phyloP scores from a whole-genome alignment of 2,329 filamentous ascomycete genomes.

The Trichoderma oligosporum region DNA sequence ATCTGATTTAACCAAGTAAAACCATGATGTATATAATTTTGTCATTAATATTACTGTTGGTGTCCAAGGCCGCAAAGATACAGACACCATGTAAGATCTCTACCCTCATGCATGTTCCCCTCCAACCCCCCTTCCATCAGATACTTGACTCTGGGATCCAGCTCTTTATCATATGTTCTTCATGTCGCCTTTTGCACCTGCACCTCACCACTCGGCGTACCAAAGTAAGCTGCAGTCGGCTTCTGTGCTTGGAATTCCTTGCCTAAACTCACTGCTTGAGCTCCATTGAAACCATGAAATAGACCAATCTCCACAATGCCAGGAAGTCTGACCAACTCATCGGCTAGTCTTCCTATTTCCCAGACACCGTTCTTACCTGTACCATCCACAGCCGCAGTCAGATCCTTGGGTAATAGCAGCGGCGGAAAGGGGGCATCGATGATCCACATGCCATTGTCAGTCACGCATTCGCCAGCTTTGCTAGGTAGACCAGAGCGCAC shows the following conservation, averaged over 20 bases:
- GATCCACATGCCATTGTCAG: constrained; percentile 64
- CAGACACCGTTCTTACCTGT: constrained; percentile 58
- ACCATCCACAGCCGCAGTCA: constrained; percentile 47
- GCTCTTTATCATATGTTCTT: background rate
- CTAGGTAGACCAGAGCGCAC: constrained; percentile 69
- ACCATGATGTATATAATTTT: no score
- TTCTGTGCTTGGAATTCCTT: constrained; percentile 73
- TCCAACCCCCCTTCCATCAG: background rate
- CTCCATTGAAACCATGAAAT: constrained; percentile 78
- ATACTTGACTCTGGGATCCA: background rate
- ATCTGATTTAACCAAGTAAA: background rate
- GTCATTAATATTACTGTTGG: no score
- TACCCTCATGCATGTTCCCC: background rate
- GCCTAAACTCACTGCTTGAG: constrained; percentile 52
- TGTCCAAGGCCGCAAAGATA: no score
- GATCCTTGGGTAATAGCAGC: constrained; percentile 60
- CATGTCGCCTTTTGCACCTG: constrained; percentile 29
- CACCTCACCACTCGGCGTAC: constrained; percentile 72
- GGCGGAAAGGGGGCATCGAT: constrained; percentile 86
- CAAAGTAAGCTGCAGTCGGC: constrained; percentile 92
- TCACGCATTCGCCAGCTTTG: constrained; percentile 74
- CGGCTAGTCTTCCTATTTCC: constrained; percentile 73
- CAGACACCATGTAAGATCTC: no score
- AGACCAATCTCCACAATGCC: constrained; percentile 91
- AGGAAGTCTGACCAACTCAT: constrained; percentile 72